Percentiles rank a stretch among this genome's conserved stretches.
Evolutionary conservation across 192 early-diverging fungal genomes (phyloP).

Genomic region (Jimgerdemannia lactiflua): DNA sequence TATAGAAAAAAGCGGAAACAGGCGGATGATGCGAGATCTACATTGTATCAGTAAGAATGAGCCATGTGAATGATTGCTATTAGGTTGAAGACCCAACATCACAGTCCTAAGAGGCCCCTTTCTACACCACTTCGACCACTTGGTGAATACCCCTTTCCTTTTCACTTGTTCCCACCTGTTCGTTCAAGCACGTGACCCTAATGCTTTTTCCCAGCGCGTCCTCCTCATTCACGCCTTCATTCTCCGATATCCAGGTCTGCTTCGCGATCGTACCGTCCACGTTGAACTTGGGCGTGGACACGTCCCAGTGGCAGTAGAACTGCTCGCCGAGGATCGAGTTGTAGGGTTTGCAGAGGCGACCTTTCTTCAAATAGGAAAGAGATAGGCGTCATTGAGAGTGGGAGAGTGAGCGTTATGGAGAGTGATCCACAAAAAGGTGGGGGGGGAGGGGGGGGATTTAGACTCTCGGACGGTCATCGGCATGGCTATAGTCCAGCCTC

Average conservation of each 20-base stretch:
- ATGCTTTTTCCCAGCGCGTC: conserved; percentile 5
- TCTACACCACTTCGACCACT: background rate
- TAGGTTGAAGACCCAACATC: too few species aligned
- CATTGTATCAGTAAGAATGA: conserved; percentile 45
- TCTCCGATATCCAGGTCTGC: background rate
- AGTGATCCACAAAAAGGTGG: background rate
- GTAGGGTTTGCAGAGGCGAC: conserved; percentile 52
- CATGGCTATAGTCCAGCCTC: background rate
- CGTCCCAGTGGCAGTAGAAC: conserved; percentile 60
- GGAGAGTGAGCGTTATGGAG: background rate
- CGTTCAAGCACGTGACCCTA: conserved; percentile 54
- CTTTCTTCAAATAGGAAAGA: background rate
- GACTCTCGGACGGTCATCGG: background rate
- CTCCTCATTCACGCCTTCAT: conserved; percentile 14
- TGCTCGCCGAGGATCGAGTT: conserved; percentile 70
- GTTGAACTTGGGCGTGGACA: conserved; percentile 28
- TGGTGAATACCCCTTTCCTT: background rate
- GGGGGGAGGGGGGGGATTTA: background rate
- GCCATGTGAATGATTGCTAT: conserved; percentile 51
- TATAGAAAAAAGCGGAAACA: conserved; percentile 62
- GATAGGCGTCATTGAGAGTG: too few species aligned
- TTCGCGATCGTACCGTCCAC: conserved; percentile 33
- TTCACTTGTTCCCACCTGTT: conserved; percentile 39
- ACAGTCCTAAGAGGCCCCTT: too few species aligned
- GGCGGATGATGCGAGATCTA: conserved; percentile 77